Base-by-base conservation (phyloP, 139 green algal genomes). In the Closterium sp. region DNA sequence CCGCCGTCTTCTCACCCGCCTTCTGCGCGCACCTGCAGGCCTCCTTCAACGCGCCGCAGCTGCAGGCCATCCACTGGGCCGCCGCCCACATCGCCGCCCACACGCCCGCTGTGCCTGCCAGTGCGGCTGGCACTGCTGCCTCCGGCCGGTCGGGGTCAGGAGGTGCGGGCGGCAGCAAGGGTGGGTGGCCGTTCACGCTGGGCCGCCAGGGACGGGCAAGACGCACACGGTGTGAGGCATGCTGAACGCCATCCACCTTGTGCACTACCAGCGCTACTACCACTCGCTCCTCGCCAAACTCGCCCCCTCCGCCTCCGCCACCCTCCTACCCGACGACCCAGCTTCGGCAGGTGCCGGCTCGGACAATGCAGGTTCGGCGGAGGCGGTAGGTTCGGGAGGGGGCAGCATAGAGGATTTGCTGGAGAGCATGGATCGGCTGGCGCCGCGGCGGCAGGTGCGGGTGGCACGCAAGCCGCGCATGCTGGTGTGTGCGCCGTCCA, bases 141-240 rank as follows among this genome's bases (percentile, higher is more conserved):
- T 19, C 31, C 42, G n/a, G 28, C 88, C 34, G 88, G 24, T 91
- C 4, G 10, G 27, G 90, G n/a, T 28, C 10, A 4, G 27, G 87
- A 4, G 4, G 87, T 88, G n/a, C n/a, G n/a, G 87, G 34, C 28
- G 73, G 28, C 84, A 70, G 85, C 42, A 92, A 89, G 85, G 88
- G 24, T 9, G 89, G 89, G 88, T 93, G 91, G 91, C 91, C 91
- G 86, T 95, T 98, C 45, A 96, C 96, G 9, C 94, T 98, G 97
- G 97, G 2, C 97, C 97, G 2, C 97, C 97, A 10, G 98, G 98
- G 42, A 99, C 98, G 2, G 98, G 98, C 70, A 99, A 99, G 95
- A 99, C 98, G 19, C 97, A 99, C 95, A 99, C 97, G 87, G 98
- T 97, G 86, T 95, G 95, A 89, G 97, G 97, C 88, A 96, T 99